Evolutionary conservation across 2,329 filamentous ascomycete genomes (phyloP).

Genomic region (Calonectria montana): DNA sequence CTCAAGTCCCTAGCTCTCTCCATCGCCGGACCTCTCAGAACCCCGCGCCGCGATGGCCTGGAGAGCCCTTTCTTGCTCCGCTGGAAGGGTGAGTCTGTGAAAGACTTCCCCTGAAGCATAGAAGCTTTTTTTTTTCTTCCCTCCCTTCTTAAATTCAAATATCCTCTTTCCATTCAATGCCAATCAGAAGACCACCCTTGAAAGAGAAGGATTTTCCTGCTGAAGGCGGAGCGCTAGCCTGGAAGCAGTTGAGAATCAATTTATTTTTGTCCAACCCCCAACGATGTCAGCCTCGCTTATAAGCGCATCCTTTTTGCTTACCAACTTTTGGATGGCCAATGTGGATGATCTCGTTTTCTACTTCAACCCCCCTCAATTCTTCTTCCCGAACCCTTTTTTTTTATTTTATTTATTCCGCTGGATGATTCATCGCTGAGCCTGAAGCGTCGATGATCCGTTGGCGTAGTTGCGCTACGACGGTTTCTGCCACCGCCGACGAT

Average conservation of each 20-base stretch:
- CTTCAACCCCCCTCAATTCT: background rate
- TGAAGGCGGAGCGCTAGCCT: constrained; percentile 30
- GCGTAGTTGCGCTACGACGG: constrained; percentile 22
- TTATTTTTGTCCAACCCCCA: background rate
- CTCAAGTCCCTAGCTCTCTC: constrained; percentile 9
- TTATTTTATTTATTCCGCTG: constrained; percentile 20
- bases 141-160: background rate
- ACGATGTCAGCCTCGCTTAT: background rate
- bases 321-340: background rate
- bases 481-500: constrained; percentile 25
- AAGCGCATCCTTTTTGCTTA: background rate
- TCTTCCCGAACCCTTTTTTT: background rate
- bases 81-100: constrained; percentile 17
- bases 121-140: constrained; percentile 22
- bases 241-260: constrained; percentile 25
- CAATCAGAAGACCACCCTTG: background rate
- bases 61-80: constrained; percentile 23
- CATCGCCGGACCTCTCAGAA: constrained; percentile 17
- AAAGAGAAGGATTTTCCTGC: constrained; percentile 27
- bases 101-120: constrained; percentile 19
- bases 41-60: constrained; percentile 23
- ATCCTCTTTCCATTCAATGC: background rate
- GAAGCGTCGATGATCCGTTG: constrained; percentile 32
- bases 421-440: constrained; percentile 33
- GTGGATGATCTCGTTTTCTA: background rate